Base-by-base conservation (phyloP, 2,329 filamentous ascomycete genomes). In the Pseudomassariella vexata region DNA sequence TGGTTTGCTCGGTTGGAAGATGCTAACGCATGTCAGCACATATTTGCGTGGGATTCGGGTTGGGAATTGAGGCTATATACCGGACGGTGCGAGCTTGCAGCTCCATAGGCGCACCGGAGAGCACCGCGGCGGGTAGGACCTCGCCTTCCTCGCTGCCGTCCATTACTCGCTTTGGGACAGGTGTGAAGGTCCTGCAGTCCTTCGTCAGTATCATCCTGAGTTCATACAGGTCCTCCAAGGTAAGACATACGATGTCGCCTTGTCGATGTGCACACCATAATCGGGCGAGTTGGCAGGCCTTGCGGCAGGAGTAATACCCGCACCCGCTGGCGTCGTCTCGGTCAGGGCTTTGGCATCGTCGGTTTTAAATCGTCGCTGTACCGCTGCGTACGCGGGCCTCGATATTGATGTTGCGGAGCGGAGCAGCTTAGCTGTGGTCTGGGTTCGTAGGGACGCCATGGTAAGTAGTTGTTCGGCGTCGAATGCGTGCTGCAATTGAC, bases 51-150 rank as follows among this genome's bases (percentile, higher is more conserved):
- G 35, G 38, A 17, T 8, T 24, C 9, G 14, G 17, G 14, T 14
- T 2, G 9, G 8, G 26, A 26, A 20, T 15, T 11, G 20, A 14
- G 9, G 12, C 18, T 18, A 22, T 18, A 41, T 79, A 95, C 89
- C 90, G 83, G 50, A 96, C 94, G 48, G 85, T 90, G 49, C 92
- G 80, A 42, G 85, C 89, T 67, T 98, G 89, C 12, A 98, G 76
- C 57, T 98, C 94, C 35, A 89, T 76, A 19, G 92, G 94, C 28
- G 92, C 92, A 30, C 90, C 92, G 4, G 92, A 96, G 19, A 95
- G 71, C 18, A 92, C 76, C 38, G 88, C 87, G 17, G 90, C 92
- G 31, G 89, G 78, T 24, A 92, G 72, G 37, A 78, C 66, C 4
- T 82, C 76, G 23, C 70, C 76, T 25, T 82, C 78, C 64, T 96